These are phyloP conservation scores for Talaromyces ruber DNA, from an alignment of 495 filamentous ascomycete genomes.

Conservation along the genomic window DNA sequence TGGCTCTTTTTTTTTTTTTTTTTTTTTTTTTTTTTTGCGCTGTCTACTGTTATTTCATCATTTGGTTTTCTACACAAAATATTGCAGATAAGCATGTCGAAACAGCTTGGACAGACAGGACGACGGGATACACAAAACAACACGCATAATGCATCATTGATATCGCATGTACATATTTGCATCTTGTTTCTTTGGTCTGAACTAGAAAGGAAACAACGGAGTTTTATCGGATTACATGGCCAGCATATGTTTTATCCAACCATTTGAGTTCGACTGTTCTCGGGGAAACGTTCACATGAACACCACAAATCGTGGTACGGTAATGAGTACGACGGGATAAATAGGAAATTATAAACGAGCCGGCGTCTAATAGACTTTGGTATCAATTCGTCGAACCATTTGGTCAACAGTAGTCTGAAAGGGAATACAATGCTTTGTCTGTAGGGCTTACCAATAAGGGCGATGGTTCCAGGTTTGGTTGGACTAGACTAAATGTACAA, in stretches of 20 bases:
- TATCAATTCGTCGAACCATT: too few species aligned
- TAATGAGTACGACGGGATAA: neutral
- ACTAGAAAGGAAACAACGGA: neutral
- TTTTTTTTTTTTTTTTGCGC: neutral
- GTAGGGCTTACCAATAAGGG: too few species aligned
- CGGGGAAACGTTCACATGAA: neutral
- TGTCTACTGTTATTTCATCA: neutral
- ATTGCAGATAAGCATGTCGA: neutral
- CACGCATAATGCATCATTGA: neutral
- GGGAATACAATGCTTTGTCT: too few species aligned
- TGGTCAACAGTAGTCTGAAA: too few species aligned
- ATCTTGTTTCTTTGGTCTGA: neutral
- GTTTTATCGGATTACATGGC: neutral
- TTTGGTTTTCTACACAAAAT: neutral
- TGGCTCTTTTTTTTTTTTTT: neutral
- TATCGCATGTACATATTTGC: neutral
- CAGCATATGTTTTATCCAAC: neutral
- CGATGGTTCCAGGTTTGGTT: too few species aligned
- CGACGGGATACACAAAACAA: neutral
- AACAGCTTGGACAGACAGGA: neutral
- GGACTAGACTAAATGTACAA: too few species aligned
- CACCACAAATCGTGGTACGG: neutral
- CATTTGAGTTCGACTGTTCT: too few species aligned
- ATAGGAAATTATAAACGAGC: neutral
- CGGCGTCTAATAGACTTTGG: neutral